Evolutionary conservation across 345 rosid species (phyloP).

Genomic region (Odontarrhena argentea): DNA sequence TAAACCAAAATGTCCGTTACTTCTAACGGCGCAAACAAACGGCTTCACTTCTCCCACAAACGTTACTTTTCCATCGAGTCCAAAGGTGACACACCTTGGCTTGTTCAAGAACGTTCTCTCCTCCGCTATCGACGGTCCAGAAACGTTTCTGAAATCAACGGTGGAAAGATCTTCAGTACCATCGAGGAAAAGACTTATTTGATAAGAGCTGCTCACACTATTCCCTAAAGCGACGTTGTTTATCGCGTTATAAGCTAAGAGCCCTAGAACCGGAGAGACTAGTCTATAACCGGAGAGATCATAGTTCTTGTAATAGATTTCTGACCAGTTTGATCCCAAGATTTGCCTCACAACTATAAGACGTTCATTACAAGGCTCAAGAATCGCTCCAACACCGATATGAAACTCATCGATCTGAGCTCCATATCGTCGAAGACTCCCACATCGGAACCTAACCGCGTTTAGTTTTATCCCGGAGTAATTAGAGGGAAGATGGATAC

Average conservation of each 20-base stretch:
- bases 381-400: constrained; percentile 56
- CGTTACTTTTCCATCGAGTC: constrained; percentile 59
- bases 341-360: constrained; percentile 73
- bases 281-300: constrained; percentile 80
- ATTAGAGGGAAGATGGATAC: constrained; percentile 64
- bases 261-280: constrained; percentile 78
- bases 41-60: constrained; percentile 52
- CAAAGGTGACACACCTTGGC: constrained; percentile 74
- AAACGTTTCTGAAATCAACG: constrained; percentile 54
- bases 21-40: constrained; percentile 58
- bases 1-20: constrained; percentile 82
- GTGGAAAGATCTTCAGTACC: constrained; percentile 54
- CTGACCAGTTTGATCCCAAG: constrained; percentile 73
- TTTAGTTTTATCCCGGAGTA: constrained; percentile 65
- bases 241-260: constrained; percentile 67
- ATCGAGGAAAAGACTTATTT: constrained; percentile 55
- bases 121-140: constrained; percentile 12
- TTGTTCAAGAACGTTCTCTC: constrained; percentile 42
- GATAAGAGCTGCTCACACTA: constrained; percentile 49
- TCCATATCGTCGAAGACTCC: constrained; percentile 86
- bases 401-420: constrained; percentile 72
- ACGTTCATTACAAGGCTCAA: constrained; percentile 86
- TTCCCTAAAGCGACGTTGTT: constrained; percentile 37
- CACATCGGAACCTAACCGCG: constrained; percentile 75
- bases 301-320: constrained; percentile 62